These are phyloP conservation scores for Phytophthora sp. DNA, from an alignment of 352 stramenopile genomes.

Conservation along the genomic window DNA sequence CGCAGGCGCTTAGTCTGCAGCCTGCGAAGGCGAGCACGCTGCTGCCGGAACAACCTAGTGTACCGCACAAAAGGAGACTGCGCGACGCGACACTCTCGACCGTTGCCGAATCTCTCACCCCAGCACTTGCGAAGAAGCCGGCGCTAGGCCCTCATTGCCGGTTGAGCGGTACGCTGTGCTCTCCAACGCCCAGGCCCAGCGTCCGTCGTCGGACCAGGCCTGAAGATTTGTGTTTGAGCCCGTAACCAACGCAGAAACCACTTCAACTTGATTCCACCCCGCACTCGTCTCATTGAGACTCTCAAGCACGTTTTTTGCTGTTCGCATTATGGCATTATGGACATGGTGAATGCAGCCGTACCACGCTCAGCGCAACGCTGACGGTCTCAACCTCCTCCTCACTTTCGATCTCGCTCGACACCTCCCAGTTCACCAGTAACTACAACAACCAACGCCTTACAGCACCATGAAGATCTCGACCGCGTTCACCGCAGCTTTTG, in stretches of 20 bases:
- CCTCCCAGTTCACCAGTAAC: neutral
- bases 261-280: neutral
- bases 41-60: neutral
- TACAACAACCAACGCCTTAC: neutral
- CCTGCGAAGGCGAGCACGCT: neutral
- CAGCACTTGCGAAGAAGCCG: no score
- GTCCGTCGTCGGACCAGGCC: neutral
- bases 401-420: neutral
- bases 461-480: slow-evolving; percentile 40
- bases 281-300: neutral
- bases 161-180: no score
- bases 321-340: neutral
- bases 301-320: neutral
- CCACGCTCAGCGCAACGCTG: no score
- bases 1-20: no score
- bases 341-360: no score
- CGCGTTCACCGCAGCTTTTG: slow-evolving; percentile 22
- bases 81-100: neutral
- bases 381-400: no score
- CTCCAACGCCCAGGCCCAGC: no score
- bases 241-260: neutral
- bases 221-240: neutral
- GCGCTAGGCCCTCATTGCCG: no score
- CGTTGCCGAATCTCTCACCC: neutral
- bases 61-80: neutral